Percentiles rank a stretch among this genome's conserved stretches.
Conservation (phyloP, 192 early-diverging fungal species). For the Chytriomyces hyalinus region DNA sequence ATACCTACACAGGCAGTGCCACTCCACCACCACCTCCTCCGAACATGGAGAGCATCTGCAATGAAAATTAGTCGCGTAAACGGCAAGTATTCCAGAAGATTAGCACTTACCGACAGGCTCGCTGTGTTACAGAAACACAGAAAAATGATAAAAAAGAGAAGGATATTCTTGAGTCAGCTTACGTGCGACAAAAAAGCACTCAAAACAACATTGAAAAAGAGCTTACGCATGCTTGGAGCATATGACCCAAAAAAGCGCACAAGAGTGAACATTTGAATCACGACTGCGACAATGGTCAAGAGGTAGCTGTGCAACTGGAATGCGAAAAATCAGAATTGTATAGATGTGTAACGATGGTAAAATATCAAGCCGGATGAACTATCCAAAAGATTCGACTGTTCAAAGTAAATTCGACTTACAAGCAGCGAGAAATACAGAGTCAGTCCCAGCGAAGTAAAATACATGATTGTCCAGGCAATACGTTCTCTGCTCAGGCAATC, state of each 20-base stretch:
- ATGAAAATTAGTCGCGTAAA: too few species aligned
- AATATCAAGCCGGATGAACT: neutral
- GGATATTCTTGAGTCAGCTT: neutral
- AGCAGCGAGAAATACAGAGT: slow-evolving; percentile 85
- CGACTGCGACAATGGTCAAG: slow-evolving; percentile 76
- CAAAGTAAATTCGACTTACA: slow-evolving; percentile 53
- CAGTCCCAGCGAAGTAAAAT: slow-evolving; percentile 80
- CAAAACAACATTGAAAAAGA: neutral
- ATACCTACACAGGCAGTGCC: neutral
- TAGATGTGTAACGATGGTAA: neutral
- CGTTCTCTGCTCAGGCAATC: slow-evolving; percentile 81
- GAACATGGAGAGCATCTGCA: slow-evolving; percentile 34
- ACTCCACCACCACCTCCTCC: neutral
- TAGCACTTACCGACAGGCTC: neutral
- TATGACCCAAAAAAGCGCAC: slow-evolving; percentile 86
- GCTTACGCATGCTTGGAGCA: slow-evolving; percentile 64
- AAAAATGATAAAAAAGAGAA: neutral
- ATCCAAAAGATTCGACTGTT: neutral
- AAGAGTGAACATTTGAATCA: slow-evolving; percentile 80
- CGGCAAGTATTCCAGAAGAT: neutral
- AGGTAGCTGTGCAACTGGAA: slow-evolving; percentile 65
- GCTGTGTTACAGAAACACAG: neutral
- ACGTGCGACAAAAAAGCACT: neutral
- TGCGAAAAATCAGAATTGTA: neutral
- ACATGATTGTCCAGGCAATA: slow-evolving; percentile 78